Base-by-base conservation (phyloP, 208 protist species). In the Trypanosoma grayi region DNA sequence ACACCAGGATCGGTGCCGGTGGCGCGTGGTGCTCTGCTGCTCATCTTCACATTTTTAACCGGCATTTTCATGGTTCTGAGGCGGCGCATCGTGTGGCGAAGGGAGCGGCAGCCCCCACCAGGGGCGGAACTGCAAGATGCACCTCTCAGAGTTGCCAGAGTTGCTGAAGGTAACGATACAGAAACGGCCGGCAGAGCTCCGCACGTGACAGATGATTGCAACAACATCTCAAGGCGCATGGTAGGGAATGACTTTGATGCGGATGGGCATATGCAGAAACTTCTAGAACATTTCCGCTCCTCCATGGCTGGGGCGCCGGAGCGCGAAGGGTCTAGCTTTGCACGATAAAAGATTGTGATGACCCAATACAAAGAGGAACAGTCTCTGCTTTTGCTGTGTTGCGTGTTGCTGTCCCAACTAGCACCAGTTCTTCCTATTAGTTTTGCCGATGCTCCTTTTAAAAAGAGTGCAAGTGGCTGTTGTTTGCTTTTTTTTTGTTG, bases 211-310 rank as follows among this genome's bases (percentile, higher is more conserved):
- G 36, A 57, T 10, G n/a, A 18, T 14, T 55, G 33, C 47, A 50
- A 33, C 45, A 37, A 10, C 13, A 16, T 9, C n/a, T n/a, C 20
- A 37, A 56, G 27, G 27, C 0, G 36, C 9, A 45, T 33, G 27
- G 24, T 27, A n/a, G 25, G 25, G 6, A 47, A 56, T 25, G 47
- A 47, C n/a, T 65, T 65, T 56, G 59, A 65, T 56, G 45, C 59
- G 4, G 59, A 65, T 56, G 11, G 34, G 18, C 59, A 56, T 48
- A 22, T 45, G 30, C 36, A 65, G 37, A 47, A 47, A n/a, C 24
- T 55, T 55, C 22, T 65, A 11, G 56, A 65, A 24, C 36, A 56
- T 25, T 65, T 56, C 31, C 4, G 13, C 4, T 28, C 34, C 22
- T 57, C 36, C 28, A 24, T 31, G 25, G 7, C 22, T n/a, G n/a